Evolutionary conservation across 2,329 filamentous ascomycete species (phyloP), one percentile per base, ranked within the genome.

Genomic region (Ciborinia camelliae): DNA sequence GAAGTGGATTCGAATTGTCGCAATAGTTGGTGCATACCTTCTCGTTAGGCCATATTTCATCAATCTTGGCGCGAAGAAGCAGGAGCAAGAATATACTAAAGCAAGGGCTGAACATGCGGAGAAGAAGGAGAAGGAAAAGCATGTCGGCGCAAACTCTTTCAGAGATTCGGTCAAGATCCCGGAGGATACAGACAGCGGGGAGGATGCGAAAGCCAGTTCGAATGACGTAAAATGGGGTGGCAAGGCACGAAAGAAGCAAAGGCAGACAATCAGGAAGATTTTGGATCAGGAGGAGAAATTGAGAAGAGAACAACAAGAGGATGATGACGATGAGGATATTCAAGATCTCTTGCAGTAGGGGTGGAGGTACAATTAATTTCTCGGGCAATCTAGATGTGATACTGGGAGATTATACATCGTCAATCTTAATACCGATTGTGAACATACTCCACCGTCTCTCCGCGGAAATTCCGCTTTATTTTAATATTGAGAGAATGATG

Each of bases 21-120:
- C 86, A 69, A 84, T 92, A 67, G 84, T 92, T 26, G 85, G 91
- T 72, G 87, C 85, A 63, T 96, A 94, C 79, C 74, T 87, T 68
- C 82, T 95, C 61, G 72, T 92, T 30, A 86, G 91, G 0, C 90
- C 90, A 0, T 92, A 91, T 75, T 76, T 93, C 60, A 81, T 93
- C 72, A 89, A 88, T 73, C 77, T 86, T 45, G 86, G 86, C 71
- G 85, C 82, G 66, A 85, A 84, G 71, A 77, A 82, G 68, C 86
- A 90, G 73, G 84, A 87, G 75, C 82, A 82, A 72, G 81, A 88
- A 74, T 81, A 90, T 73, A 86, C 88, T 71, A 81, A 77, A 65
- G 75, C 76, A 45, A 69, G 77, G 8, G 76, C 79, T 47, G 73
- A 75, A 10, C 76, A 77, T 28, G 43, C 54, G 18, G 54, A 63